Evolutionary conservation across 2,329 filamentous ascomycete genomes (phyloP).

Genomic region (Diplodia intermedia): DNA sequence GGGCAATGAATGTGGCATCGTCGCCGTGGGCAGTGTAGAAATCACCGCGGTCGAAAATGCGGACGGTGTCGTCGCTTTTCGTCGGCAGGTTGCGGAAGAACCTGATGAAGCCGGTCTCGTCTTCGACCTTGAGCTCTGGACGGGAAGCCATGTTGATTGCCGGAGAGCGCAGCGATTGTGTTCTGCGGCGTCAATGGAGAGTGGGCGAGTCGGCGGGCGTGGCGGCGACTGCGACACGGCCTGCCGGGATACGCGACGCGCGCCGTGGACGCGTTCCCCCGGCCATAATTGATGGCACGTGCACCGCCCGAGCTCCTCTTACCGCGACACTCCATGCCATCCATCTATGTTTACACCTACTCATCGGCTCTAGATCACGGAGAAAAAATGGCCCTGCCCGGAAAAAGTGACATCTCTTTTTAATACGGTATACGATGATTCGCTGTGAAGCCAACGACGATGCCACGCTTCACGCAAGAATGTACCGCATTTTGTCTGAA

Average conservation of each 20-base stretch:
- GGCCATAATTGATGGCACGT: background rate
- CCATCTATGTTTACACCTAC: background rate
- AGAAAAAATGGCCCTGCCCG: too few relatives aligned
- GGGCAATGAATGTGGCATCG: constrained; percentile 83
- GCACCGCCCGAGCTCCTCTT: background rate
- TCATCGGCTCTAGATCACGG: background rate
- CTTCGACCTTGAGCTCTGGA: constrained; percentile 76
- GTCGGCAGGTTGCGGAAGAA: constrained; percentile 87
- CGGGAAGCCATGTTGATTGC: constrained; percentile 57
- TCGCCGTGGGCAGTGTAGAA: constrained; percentile 94
- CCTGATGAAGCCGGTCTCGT: constrained; percentile 95
- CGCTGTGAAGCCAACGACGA: too few relatives aligned
- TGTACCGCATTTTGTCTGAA: too few relatives aligned
- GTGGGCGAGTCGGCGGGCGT: background rate
- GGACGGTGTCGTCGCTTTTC: constrained; percentile 75
- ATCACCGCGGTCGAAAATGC: constrained; percentile 92
- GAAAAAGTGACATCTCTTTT: too few relatives aligned
- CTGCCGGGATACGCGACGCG: constrained; percentile 20
- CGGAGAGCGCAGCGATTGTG: background rate
- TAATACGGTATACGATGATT: too few relatives aligned
- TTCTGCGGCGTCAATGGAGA: constrained; percentile 9
- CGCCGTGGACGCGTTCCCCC: constrained; percentile 14
- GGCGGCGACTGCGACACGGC: constrained; percentile 5
- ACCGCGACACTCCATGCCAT: background rate
- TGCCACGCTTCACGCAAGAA: too few relatives aligned